Evolutionary conservation across 129 eudicot genomes (phyloP), one percentile per base, ranked within the genome.

Genomic region (Chrysanthemum makinoi): DNA sequence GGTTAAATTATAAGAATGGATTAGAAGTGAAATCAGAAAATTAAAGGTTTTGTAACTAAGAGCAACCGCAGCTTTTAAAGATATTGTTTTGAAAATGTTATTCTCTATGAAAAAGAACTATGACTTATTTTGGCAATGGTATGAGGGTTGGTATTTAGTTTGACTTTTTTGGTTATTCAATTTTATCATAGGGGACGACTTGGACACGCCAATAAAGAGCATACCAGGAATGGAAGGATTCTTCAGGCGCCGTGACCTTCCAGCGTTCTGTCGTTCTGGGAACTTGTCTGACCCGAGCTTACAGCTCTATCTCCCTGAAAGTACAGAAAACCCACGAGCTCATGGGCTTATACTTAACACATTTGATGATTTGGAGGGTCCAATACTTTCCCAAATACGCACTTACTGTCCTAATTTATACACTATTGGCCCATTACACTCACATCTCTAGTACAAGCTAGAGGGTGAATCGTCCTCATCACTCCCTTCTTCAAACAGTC

Each of bases 361-460:
- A 15, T 87, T 84, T 72, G 89, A 84, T 64, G 87, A 80, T 49
- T 65, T 87, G 20, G 95, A 87, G 56, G 82, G 77, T 9, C 77
- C 89, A 9, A 75, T 87, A 13, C 82, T 87, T 14, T 60, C 79
- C 28, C 72, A 82, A 17, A 72, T 87, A 22, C 83, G 84, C 2
- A 61, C 44, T 1, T 20, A 35, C 3, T 84, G 84, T 50, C 95
- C 87, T 24, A 87, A 84, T 18, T 33, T 85, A 4, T 87, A 84
- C 81, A 55, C 89, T 14, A 77, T 87, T 20, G 93, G 94, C 48
- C 89, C 89, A 54, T 75, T 85, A n/a, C 88, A 88, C 58, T 74
- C 86, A 0, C 90, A 78, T 56, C 75, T 82, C 17, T 77, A 83
- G 65, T 20, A 65, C 47, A 80, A 72, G 61, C 79, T 79, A 33